A percentile compares a stretch with the other conserved stretches of the same genome.
Evolutionary conservation across 805 yeast genomes (phyloP).

Genomic region (Starmerella ratchasimensis): DNA sequence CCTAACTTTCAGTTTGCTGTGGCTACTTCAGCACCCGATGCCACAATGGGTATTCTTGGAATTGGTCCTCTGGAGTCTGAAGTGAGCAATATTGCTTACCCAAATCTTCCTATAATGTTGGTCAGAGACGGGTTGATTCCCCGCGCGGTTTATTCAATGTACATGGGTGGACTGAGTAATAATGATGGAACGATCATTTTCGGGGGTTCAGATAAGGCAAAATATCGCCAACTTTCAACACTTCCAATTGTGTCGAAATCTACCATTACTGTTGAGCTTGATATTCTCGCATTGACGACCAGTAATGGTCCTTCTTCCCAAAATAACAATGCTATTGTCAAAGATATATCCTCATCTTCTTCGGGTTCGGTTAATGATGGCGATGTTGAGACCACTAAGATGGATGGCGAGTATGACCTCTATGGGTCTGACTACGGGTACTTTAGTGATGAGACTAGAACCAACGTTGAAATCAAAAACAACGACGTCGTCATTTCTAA

Average conservation of each 20-base stretch:
- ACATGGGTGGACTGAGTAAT: conserved; percentile 32
- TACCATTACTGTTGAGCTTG: conserved; percentile 19
- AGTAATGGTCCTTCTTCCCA: conserved; percentile 6
- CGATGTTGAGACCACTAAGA: background rate
- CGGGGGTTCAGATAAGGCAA: conserved; percentile 59
- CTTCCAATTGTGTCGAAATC: conserved; percentile 29
- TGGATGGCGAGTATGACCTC: background rate
- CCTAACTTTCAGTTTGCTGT: conserved; percentile 56
- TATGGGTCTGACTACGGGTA: conserved; percentile 2
- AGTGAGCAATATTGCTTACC: conserved; percentile 27
- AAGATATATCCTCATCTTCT: background rate
- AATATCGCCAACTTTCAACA: conserved; percentile 39
- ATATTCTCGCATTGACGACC: conserved; percentile 14
- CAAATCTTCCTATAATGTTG: conserved; percentile 49
- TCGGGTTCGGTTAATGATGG: background rate
- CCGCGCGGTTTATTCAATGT: conserved; percentile 48
- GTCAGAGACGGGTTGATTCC: conserved; percentile 43
- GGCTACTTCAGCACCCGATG: conserved; percentile 51
- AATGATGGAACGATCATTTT: conserved; percentile 44
- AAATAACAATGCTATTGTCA: background rate
- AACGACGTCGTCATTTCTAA: conserved; percentile 14
- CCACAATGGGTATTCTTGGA: conserved; percentile 36
- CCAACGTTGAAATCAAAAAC: background rate
- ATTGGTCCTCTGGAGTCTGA: conserved; percentile 21
- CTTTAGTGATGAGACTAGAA: background rate